Conservation (phyloP, 148 eudicot genomes). For the Vaccinium myrtillus region DNA sequence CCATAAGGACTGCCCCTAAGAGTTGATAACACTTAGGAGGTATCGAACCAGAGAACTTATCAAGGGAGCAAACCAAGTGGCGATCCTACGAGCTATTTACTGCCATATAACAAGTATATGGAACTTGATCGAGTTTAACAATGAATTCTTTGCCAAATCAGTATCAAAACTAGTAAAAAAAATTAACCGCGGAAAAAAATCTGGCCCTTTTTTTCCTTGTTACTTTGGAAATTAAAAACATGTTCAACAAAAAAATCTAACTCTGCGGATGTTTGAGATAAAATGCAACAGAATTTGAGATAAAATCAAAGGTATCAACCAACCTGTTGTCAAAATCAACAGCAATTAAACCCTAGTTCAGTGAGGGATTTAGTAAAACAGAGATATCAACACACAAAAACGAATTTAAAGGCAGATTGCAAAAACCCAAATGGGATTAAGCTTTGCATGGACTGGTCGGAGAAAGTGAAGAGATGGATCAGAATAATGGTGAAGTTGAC, state of each 20-base stretch:
- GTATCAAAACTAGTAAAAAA: too few species aligned
- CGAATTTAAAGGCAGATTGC: neutral
- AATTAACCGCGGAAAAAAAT: too few species aligned
- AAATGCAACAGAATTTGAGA: neutral
- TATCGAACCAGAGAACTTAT: too few species aligned
- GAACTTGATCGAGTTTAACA: neutral
- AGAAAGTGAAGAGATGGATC: neutral
- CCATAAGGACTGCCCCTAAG: too few species aligned
- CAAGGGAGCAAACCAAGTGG: too few species aligned
- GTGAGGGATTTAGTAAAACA: neutral
- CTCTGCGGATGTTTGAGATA: too few species aligned
- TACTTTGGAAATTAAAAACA: too few species aligned
- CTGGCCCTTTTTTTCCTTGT: too few species aligned
- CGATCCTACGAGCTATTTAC: neutral
- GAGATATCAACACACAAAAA: neutral
- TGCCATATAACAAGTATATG: neutral
- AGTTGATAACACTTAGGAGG: too few species aligned
- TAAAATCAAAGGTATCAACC: neutral
- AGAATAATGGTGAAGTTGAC: neutral
- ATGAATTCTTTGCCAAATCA: too few species aligned
- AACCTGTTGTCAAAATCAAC: neutral
- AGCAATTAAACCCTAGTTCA: slow-evolving; percentile 4
- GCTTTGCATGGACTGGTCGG: too few species aligned
- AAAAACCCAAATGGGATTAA: neutral
- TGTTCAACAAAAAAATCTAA: too few species aligned